Base-by-base conservation (phyloP, 2,329 filamentous ascomycete genomes). In the Didymella arachidicola region DNA sequence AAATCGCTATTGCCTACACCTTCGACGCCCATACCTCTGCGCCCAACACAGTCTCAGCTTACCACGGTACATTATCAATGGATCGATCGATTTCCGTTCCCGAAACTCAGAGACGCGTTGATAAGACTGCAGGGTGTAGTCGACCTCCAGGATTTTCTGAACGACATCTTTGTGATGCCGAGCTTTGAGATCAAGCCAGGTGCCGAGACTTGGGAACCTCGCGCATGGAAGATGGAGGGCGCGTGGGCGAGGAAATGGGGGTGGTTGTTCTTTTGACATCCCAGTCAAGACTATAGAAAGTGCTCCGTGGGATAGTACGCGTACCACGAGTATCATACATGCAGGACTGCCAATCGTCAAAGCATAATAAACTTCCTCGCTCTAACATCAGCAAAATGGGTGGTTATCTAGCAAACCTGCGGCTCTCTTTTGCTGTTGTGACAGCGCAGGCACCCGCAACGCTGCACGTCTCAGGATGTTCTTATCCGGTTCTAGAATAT, bases 51-150 rank as follows among this genome's bases (percentile, higher is more conserved):
- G 7, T 54, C 72, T 10, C 78, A 80, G 53, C 64, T 71, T 7
- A 65, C 63, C 2, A 69, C 69, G 4, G 63, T 74, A 19, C 78
- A 80, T 61, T 72, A 72, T 22, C 66, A 68, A 0, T 80, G 77
- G 76, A 72, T 79, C 44, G 78, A 80, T 57, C 70, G 77, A n/a
- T 75, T 79, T 29, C 78, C 78, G 0, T 79, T 79, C 47, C 78
- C 77, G 6, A 69, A 67, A 26, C 72, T 79, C 68, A 64, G 79
- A n/a, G 75, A 79, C 47, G 74, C 71, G 46, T 56, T 79, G 44
- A 79, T 80, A 38, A 47, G 45, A 26, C 39, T 73, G 36, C 60
- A 62, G 18, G 61, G 63, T 18, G 63, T 72, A 2, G 57, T 80
- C 38, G 74, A 80, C 60, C 69, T 77, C 22, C 76, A 79, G 25